These are phyloP conservation scores for Artemisia annua DNA, from an alignment of 129 eudicot genomes.

Conservation along the genomic window DNA sequence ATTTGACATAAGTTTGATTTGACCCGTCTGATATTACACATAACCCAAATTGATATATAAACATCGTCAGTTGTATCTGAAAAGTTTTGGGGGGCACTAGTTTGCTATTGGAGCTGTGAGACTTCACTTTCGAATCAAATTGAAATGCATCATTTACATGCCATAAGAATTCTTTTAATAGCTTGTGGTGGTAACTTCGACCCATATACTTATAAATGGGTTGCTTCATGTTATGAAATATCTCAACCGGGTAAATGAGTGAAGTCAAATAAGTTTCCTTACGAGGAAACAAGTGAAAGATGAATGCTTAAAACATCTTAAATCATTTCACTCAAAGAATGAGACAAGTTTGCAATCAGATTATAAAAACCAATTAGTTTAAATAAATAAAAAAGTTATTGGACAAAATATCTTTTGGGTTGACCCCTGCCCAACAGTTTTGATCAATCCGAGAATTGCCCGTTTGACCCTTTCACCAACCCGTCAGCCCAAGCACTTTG, in stretches of 20 bases:
- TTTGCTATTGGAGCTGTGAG: background rate
- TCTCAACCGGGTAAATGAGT: background rate
- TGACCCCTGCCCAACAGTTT: background rate
- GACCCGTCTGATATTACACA: background rate
- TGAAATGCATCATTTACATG: background rate
- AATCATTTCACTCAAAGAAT: background rate
- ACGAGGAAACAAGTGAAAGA: background rate
- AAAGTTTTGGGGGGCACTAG: background rate
- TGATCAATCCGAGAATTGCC: too few species aligned
- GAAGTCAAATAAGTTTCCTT: background rate
- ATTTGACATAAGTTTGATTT: conserved; percentile 12
- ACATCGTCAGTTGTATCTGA: background rate
- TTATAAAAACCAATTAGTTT: too few species aligned
- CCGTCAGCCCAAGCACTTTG: too few species aligned
- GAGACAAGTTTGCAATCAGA: too few species aligned
- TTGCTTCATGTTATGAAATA: background rate
- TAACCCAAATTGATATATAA: background rate
- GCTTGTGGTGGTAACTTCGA: too few species aligned
- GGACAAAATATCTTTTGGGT: background rate
- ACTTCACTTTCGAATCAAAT: background rate
- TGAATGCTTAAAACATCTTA: background rate
- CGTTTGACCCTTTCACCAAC: too few species aligned
- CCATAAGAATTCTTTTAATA: background rate
- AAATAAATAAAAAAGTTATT: too few species aligned
- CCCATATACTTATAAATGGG: too few species aligned